Conservation (phyloP, 768 basidiomycete genomes). For the Amanita polypyramis region DNA sequence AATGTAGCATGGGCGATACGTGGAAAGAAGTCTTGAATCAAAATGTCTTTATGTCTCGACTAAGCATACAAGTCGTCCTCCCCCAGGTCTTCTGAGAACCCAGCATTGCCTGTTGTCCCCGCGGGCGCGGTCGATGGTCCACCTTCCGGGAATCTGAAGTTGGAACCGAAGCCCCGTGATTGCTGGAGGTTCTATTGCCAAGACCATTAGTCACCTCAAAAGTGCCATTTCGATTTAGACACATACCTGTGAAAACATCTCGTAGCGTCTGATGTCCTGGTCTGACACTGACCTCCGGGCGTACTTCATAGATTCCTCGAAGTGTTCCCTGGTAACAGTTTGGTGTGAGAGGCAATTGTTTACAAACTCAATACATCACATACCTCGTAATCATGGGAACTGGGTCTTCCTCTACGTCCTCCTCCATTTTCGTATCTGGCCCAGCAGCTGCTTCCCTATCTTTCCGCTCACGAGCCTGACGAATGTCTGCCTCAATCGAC, state of each 20-base stretch:
- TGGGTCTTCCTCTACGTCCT: slow-evolving; percentile 69
- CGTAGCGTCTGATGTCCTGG: slow-evolving; percentile 93
- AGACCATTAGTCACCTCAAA: background rate
- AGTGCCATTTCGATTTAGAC: slow-evolving; percentile 1
- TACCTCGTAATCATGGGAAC: slow-evolving; percentile 81
- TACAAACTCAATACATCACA: slow-evolving; percentile 13
- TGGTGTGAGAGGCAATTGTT: slow-evolving; percentile 6
- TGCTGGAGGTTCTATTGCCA: slow-evolving; percentile 69
- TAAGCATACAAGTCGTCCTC: slow-evolving; percentile 92
- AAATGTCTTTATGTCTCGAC: slow-evolving; percentile 6
- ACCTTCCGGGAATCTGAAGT: slow-evolving; percentile 97
- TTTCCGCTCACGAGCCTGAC: slow-evolving; percentile 63
- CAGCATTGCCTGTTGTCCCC: slow-evolving; percentile 48
- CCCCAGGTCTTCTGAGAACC: slow-evolving; percentile 75
- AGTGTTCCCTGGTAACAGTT: slow-evolving; percentile 58
- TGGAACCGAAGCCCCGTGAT: slow-evolving; percentile 85
- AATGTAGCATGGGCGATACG: slow-evolving; percentile 3
- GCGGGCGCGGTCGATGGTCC: slow-evolving; percentile 22
- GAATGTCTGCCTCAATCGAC: slow-evolving; percentile 89
- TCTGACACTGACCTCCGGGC: slow-evolving; percentile 96
- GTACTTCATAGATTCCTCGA: slow-evolving; percentile 98
- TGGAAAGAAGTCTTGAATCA: slow-evolving; percentile 8
- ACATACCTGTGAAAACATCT: slow-evolving; percentile 90
- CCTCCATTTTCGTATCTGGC: slow-evolving; percentile 63
- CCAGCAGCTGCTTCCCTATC: slow-evolving; percentile 70